Conservation (phyloP, 345 rosid genomes). For the Salix dunnii region DNA sequence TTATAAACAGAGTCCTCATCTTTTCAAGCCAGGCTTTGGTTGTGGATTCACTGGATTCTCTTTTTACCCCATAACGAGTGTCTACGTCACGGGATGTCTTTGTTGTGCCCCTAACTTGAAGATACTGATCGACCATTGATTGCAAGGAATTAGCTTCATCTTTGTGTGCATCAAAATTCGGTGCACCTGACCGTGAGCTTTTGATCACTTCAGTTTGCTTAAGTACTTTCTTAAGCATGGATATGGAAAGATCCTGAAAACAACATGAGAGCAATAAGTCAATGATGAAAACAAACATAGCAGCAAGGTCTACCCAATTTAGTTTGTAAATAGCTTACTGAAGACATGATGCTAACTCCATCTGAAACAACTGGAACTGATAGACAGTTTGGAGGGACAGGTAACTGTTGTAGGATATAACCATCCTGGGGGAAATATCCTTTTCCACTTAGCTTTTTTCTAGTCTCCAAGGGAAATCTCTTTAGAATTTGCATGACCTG, state of each 20-base stretch:
- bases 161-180: slow-evolving; percentile 80
- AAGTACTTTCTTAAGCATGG: slow-evolving; percentile 74
- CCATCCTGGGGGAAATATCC: slow-evolving; percentile 95
- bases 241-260: slow-evolving; percentile 71
- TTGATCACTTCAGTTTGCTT: slow-evolving; percentile 63
- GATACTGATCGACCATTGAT: slow-evolving; percentile 62
- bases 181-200: slow-evolving; percentile 69
- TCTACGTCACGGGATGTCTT: slow-evolving; percentile 63
- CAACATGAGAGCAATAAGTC: slow-evolving; percentile 12
- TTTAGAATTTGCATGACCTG: slow-evolving; percentile 79
- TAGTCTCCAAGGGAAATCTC: slow-evolving; percentile 61
- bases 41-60: slow-evolving; percentile 52
- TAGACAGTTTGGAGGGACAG: slow-evolving; percentile 95
- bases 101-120: slow-evolving; percentile 76
- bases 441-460: slow-evolving; percentile 66
- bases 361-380: slow-evolving; percentile 88
- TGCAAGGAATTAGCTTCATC: slow-evolving; percentile 74
- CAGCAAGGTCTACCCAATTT: slow-evolving; percentile 5
- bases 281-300: background rate
- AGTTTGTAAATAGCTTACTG: slow-evolving; percentile 47
- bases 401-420: slow-evolving; percentile 62
- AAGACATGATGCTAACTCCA: slow-evolving; percentile 75
- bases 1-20: slow-evolving; percentile 77
- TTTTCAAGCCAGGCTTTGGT: slow-evolving; percentile 93
- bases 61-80: slow-evolving; percentile 50